Conservation (phyloP, 805 yeast species). For the Kluyveromyces aestuarii region DNA sequence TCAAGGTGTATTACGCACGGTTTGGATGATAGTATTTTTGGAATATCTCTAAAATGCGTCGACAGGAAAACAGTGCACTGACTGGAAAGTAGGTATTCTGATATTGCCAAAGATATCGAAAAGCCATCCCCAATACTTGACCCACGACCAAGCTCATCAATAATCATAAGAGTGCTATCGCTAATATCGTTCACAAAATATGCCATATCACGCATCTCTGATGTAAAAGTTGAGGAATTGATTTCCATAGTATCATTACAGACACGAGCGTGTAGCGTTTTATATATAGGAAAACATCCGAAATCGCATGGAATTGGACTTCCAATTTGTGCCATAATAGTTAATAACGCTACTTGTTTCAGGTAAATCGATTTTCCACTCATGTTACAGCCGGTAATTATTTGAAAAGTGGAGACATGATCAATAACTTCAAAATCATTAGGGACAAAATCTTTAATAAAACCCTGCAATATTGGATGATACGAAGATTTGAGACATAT, state of each 20-base stretch:
- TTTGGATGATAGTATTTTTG: slow-evolving; percentile 27
- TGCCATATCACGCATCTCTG: slow-evolving; percentile 41
- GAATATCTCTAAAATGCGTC: slow-evolving; percentile 38
- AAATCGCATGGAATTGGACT: slow-evolving; percentile 39
- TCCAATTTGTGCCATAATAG: slow-evolving; percentile 51
- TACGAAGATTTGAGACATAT: slow-evolving; percentile 27
- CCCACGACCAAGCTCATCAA: slow-evolving; percentile 53
- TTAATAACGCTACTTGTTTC: slow-evolving; percentile 40
- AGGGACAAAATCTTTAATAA: slow-evolving; percentile 24
- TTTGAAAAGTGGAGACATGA: slow-evolving; percentile 34
- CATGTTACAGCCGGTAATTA: slow-evolving; percentile 54
- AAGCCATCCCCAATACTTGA: slow-evolving; percentile 44
- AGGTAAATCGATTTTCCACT: slow-evolving; percentile 55
- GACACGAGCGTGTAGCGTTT: slow-evolving; percentile 31
- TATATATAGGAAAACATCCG: slow-evolving; percentile 35
- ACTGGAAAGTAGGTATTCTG: slow-evolving; percentile 29
- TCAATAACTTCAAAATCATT: slow-evolving; percentile 32
- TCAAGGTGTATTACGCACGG: slow-evolving; percentile 31
- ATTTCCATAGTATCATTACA: slow-evolving; percentile 29
- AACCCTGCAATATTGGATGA: slow-evolving; percentile 36
- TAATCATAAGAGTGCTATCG: slow-evolving; percentile 30
- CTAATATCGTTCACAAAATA: slow-evolving; percentile 33
- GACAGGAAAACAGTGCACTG: slow-evolving; percentile 31
- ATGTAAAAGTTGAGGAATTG: slow-evolving; percentile 35
- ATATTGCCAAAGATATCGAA: slow-evolving; percentile 38